Evolutionary conservation across 768 basidiomycete species (phyloP), one percentile per base, ranked within the genome.

Genomic region (Boletus rex-veris): DNA sequence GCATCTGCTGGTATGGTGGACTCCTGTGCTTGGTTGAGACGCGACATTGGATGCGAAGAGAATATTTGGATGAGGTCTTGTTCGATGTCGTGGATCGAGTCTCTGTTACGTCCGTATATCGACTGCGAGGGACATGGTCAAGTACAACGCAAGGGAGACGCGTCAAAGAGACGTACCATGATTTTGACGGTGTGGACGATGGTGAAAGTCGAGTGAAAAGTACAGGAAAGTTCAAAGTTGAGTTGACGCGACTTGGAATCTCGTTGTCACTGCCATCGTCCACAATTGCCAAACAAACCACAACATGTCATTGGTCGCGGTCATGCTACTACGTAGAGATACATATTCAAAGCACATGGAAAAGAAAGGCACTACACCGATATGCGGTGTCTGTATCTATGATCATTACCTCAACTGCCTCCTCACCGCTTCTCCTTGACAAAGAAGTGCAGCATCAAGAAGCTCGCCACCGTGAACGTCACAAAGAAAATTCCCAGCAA

Each of bases 401-500:
- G 24, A 37, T 38, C 19, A 4, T 31, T 35, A 43, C 41, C 54
- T 52, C 44, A 26, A 38, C 54, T 40, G n/a, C 24, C 33, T 26
- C 8, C 28, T 69, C 58, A 69, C 52, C 69, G 69, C 54, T 69
- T 77, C 77, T 98, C 95, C 72, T 89, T 90, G 47, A 98, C 95
- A 65, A 85, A 94, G 71, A 86, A 85, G 65, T 96, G 90, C 26
- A 98, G 75, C 44, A 83, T 85, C 50, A 92, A 58, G 70, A 82
- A 98, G 71, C 90, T 94, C 35, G 77, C 75, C 6, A 82, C 67
- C 6, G 88, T 92, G 71, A 94, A 93, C 3, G 77, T 72, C 26
- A 81, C 85, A 63, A 98, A 95, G 75, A 93, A 93, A 45, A 93
- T 90, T 7, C 78, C 88, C 6, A 98, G 78, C 0, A 94, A 73